phyloP scores from a whole-genome alignment of 805 yeast species.

The Torulaspora delbrueckii region DNA sequence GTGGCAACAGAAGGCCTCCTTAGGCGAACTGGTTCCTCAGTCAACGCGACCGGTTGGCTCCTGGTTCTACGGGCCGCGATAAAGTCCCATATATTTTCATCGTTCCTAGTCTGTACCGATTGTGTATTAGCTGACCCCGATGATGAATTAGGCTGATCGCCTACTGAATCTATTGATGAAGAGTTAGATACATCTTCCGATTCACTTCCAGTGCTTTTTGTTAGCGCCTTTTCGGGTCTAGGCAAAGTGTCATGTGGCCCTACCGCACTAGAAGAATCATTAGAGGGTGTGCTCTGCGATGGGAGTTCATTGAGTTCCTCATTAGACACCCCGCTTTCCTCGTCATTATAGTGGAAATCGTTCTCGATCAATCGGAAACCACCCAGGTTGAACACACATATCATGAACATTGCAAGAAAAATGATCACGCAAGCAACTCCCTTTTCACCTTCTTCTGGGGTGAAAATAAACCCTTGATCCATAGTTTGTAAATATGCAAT shows the following conservation, averaged over 20 bases:
- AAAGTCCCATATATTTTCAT: constrained; percentile 6
- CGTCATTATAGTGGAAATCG: constrained; percentile 48
- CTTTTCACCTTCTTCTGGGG: constrained; percentile 53
- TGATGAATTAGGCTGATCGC: constrained; percentile 5
- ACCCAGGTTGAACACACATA: constrained; percentile 71
- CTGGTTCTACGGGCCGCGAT: constrained; percentile 11
- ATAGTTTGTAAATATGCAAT: constrained; percentile 70
- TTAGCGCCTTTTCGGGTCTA: constrained; percentile 7
- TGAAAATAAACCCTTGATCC: constrained; percentile 55
- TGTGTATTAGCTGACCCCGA: constrained; percentile 1
- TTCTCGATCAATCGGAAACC: constrained; percentile 62
- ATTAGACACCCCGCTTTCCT: constrained; percentile 19
- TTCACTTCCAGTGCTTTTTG: constrained; percentile 5
- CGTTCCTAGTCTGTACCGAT: neutral
- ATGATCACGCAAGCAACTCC: constrained; percentile 85
- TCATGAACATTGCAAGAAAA: constrained; percentile 60
- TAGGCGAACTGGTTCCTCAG: constrained; percentile 7
- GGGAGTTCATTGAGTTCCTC: constrained; percentile 4
- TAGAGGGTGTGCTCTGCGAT: neutral
- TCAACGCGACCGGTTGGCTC: constrained; percentile 27
- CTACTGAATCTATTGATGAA: neutral
- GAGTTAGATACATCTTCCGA: constrained; percentile 2
- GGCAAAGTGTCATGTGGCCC: neutral
- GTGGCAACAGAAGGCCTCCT: constrained; percentile 10
- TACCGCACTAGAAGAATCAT: neutral